Percentiles rank a stretch among this genome's conserved stretches.
Conservation (phyloP, 73 alveolate genomes). For the Breviolum minutum region DNA sequence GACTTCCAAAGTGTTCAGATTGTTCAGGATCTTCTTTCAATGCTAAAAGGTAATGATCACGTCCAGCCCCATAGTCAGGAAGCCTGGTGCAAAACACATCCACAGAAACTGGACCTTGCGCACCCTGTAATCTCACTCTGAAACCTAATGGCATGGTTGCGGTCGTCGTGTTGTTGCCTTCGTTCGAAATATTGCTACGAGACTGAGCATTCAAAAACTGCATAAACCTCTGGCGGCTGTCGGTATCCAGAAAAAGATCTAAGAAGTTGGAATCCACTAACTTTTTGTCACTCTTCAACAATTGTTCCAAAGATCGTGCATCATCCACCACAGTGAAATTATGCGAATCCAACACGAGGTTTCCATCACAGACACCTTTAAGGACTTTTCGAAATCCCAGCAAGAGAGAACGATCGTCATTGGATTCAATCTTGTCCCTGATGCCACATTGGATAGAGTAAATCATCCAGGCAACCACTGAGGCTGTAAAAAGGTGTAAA, state of each 20-base stretch:
- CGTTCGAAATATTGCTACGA: no score
- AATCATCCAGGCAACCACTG: not conserved
- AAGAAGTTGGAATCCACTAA: not conserved
- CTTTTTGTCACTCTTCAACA: not conserved
- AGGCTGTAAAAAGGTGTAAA: not conserved
- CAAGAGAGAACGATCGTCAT: not conserved
- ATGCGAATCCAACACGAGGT: not conserved
- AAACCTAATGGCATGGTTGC: not conserved
- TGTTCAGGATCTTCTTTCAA: no score
- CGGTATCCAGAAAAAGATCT: not conserved
- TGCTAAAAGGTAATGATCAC: no score
- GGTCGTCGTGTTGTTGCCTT: not conserved
- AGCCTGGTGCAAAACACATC: not conserved
- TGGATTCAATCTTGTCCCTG: not conserved
- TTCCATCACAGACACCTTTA: not conserved
- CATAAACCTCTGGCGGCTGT: not conserved
- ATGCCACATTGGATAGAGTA: not conserved
- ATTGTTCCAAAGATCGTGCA: not conserved
- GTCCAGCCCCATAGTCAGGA: no score
- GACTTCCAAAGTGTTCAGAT: no score
- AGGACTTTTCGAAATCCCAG: not conserved
- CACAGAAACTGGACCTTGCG: not conserved
- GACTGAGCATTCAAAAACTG: not conserved
- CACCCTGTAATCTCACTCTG: not conserved
- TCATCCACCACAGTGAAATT: not conserved